Base-by-base conservation (phyloP, 371 early-diverging fungal species). In the Chytridiales sp. region DNA sequence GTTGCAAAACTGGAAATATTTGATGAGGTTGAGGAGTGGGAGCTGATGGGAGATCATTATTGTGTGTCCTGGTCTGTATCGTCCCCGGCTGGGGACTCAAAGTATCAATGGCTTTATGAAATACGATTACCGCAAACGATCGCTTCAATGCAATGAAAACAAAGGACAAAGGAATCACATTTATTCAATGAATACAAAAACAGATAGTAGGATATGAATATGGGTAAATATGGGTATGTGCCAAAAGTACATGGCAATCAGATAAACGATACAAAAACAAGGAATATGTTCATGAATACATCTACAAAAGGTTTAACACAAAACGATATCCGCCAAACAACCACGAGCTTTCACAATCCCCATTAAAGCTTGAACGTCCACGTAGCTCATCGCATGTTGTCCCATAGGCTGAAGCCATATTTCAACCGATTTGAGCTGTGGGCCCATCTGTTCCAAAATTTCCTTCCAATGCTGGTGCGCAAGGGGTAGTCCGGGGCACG, bases 11-110 rank as follows among this genome's bases (percentile, higher is more conserved):
- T 95, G 30, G 95, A 97, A 66, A 83, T 93, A 8, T 79, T 97
- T 59, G 95, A 97, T 67, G 97, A 97, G 73, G 66, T 93, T 40
- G 97, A 97, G 72, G 97, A 94, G 73, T 94, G 95, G 90, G 72
- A 71, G 21, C 62, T 97, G 19, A 74, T 97, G 31, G 82, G 87
- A 0, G 77, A 73, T 2, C 97, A 97, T 73, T 97, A 97, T 58
- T 94, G 93, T 41, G 77, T 95, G 46, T 85, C 88, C 0, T 92
- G 91, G 92, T 92, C 48, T n/a, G 6, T 64, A 59, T 52, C 35
- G 52, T 27, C 47, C 21, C 22, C 31, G 21, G 30, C 8, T 19
- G 19, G 44, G 6, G 44, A 9, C 22, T 15, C 15, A 21, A 8
- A 22, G 17, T 21, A 17, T 8, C 8, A 34, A 27, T 17, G 36